phyloP scores from a whole-genome alignment of 768 basidiomycete species.

The Suillus decipiens region DNA sequence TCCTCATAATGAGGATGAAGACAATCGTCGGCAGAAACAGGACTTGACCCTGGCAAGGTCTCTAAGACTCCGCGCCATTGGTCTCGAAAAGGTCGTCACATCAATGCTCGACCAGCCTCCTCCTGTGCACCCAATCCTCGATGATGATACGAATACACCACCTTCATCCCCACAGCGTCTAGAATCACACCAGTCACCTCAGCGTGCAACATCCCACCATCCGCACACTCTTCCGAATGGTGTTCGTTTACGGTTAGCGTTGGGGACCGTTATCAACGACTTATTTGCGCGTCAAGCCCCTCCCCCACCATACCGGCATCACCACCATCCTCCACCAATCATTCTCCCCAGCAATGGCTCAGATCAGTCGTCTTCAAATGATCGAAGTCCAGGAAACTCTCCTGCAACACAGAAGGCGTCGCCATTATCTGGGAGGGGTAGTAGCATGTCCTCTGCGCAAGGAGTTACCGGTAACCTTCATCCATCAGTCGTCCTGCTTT shows the following conservation, averaged over 20 bases:
- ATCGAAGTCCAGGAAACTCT: constrained; percentile 24
- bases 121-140: constrained; percentile 55
- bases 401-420: constrained; percentile 26
- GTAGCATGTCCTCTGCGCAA: constrained; percentile 19
- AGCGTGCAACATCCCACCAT: constrained; percentile 39
- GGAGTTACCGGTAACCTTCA: constrained; percentile 24
- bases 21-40: constrained; percentile 54
- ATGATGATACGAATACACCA: constrained; percentile 53
- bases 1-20: constrained; percentile 58
- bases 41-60: constrained; percentile 62
- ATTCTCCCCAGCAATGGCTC: constrained; percentile 29
- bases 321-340: constrained; percentile 38
- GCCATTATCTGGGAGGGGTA: constrained; percentile 23
- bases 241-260: constrained; percentile 72
- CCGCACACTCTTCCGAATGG: constrained; percentile 77
- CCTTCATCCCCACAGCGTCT: constrained; percentile 51
- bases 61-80: constrained; percentile 74
- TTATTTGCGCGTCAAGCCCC: constrained; percentile 75
- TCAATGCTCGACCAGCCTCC: constrained; percentile 84
- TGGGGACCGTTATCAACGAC: constrained; percentile 80
- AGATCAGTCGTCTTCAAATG: constrained; percentile 26
- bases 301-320: constrained; percentile 35
- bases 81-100: constrained; percentile 79
- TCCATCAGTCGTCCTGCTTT: constrained; percentile 31
- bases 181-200: constrained; percentile 14